These are phyloP conservation scores for Delonix regia DNA, from an alignment of 306 rosid genomes.

Conservation along the genomic window DNA sequence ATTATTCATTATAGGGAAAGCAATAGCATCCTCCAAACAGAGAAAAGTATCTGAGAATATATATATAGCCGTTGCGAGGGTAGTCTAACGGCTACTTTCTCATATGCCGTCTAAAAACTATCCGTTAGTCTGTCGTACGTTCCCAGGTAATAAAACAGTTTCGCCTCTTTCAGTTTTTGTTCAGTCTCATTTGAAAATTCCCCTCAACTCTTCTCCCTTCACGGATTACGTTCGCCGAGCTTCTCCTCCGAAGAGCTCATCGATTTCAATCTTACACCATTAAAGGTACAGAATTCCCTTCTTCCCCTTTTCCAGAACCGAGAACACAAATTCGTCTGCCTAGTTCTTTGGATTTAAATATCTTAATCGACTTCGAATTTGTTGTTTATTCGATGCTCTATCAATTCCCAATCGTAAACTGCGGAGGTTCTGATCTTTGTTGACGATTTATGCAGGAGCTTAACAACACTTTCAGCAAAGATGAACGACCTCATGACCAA, in stretches of 20 bases:
- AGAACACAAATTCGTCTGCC: neutral
- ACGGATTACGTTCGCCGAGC: no score
- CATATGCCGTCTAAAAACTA: slow-evolving; percentile 9
- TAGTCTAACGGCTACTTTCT: slow-evolving; percentile 1
- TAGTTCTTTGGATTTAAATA: neutral
- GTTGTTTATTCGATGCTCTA: neutral
- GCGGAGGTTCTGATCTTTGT: neutral
- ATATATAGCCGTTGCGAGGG: slow-evolving; percentile 7
- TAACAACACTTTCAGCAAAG: slow-evolving; percentile 3
- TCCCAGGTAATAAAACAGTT: neutral
- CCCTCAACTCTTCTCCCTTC: neutral
- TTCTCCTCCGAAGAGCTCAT: neutral
- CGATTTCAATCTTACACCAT: neutral
- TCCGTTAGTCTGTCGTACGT: neutral
- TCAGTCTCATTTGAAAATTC: neutral
- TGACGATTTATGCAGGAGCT: neutral
- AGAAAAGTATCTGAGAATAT: no score
- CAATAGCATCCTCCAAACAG: no score
- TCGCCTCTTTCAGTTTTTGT: neutral
- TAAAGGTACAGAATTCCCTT: neutral
- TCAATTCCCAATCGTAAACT: neutral
- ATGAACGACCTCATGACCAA: slow-evolving; percentile 95
- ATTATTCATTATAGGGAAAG: no score
- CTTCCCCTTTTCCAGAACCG: neutral
- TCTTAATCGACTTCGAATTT: neutral